Base-by-base conservation (phyloP, 2,329 filamentous ascomycete genomes). In the Paraconiothyrium sp. region DNA sequence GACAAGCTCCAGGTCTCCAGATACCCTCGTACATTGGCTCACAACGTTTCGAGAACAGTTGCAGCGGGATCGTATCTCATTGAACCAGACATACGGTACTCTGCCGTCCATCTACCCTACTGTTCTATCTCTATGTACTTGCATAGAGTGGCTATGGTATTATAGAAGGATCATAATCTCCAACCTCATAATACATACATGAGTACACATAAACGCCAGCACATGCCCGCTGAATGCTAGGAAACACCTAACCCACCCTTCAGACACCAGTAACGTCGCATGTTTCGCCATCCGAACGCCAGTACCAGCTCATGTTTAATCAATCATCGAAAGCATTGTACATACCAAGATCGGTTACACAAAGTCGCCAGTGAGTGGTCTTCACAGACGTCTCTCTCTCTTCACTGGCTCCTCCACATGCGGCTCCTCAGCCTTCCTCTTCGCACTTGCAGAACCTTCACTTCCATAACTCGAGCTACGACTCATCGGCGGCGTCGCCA, bases 401-500 rank as follows among this genome's bases (percentile, higher is more conserved):
- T 72, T 75, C 43, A 37, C 59, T 55, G 57, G 47, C 39, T 47
- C 58, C 20, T 67, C 65, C n/a, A 7, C 16, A 32, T 22, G 59
- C 59, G 10, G 50, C 51, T 64, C 59, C 32, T 68, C 67, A 2
- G 65, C 64, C 57, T 71, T 76, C 60, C 72, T 72, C 63, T 76
- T 76, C 34, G 59, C 50, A 22, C 67, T 64, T 4, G 54, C 56
- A 11, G 59, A 57, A 6, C 44, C 60, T 20, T 69, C 67, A 37
- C 73, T 71, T 14, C 66, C 63, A 57, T 65, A 57, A 50, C 73
- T 76, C 43, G 63, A 65, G 54, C 68, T 71, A 11, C 73, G 61
- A 59, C 72, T 75, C 72, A 73, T 72, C 2, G 73, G 73, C 22
- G 73, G 74, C 39, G 72, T 75, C 11, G 62, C 60, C 51, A 65